These are phyloP conservation scores for Alternaria rosae DNA, from an alignment of 2,329 filamentous ascomycete genomes.

Conservation along the genomic window DNA sequence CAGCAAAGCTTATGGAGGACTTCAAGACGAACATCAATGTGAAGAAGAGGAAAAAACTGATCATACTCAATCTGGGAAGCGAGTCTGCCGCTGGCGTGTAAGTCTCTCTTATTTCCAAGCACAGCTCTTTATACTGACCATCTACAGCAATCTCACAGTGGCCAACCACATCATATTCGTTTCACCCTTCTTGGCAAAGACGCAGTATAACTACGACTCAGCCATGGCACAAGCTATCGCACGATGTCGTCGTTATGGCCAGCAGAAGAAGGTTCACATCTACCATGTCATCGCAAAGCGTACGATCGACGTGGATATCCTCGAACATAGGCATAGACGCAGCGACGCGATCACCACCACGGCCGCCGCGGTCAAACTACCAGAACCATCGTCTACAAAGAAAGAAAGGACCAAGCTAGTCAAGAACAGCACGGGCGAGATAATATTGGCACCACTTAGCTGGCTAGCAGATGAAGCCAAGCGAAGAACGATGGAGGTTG, in stretches of 20 bases:
- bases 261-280: constrained; percentile 64
- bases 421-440: constrained; percentile 16
- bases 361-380: constrained; percentile 8
- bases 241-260: constrained; percentile 65
- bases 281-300: constrained; percentile 85
- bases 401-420: constrained; percentile 33
- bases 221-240: constrained; percentile 71
- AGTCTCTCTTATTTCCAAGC: constrained; percentile 37
- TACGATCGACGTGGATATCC: constrained; percentile 58
- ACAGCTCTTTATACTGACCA: neutral
- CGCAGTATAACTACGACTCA: constrained; percentile 63
- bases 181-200: constrained; percentile 60
- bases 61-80: constrained; percentile 65
- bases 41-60: constrained; percentile 53
- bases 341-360: constrained; percentile 22
- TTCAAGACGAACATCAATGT: constrained; percentile 36
- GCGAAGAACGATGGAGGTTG: constrained; percentile 19
- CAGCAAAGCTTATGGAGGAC: constrained; percentile 33
- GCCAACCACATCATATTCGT: constrained; percentile 72
- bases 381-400: constrained; percentile 6
- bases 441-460: constrained; percentile 36
- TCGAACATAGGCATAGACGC: constrained; percentile 54
- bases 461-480: constrained; percentile 30
- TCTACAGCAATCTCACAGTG: constrained; percentile 64
- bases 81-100: constrained; percentile 68